Base-by-base conservation (phyloP, 192 early-diverging fungal genomes). In the Entomortierella parvispora region DNA sequence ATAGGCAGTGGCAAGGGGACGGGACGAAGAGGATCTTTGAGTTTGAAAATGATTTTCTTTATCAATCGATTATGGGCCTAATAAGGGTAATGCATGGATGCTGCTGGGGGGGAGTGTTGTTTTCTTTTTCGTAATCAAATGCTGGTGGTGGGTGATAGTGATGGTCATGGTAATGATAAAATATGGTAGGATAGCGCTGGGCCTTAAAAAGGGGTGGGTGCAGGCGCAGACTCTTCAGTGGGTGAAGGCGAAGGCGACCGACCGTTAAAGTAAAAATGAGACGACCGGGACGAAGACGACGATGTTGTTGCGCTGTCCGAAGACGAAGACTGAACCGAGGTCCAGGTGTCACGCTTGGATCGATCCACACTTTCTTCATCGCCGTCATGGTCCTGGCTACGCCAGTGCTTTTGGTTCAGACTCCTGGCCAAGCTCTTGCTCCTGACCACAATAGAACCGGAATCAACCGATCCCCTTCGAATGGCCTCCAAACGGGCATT, bases 191-290 rank as follows among this genome's bases (percentile, higher is more conserved):
- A n/a, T n/a, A n/a, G n/a, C n/a, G n/a, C n/a, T n/a, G n/a, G n/a
- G 25, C 7, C 31, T 60, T 59, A 72, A 42, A 72, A 60, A 9
- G 62, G 28, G 5, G 42, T 57, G 14, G 69, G 1, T 11, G 47
- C 44, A 32, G 51, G 48, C 7, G 69, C 61, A 7, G 40, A 23
- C 60, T 71, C 69, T 29, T 62, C 60, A 6, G 71, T 76, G 22
- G 74, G 74, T 4, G 74, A 77, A 32, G 72, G 72, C 4, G 72
- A 62, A 25, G 72, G 72, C 0, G 72, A 76, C 9, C 58, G 59
- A 32, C 74, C 74, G 22, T 77, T 77, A 52, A 77, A 77, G 22
- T 77, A 77, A 43, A 77, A 77, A 52, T 77, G 74, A 11, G 74
- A 77, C 2, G 74, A 77, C 23, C 65, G 25, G 2, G 71, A 67